Evolutionary conservation across 2,329 filamentous ascomycete genomes (phyloP).

Genomic region (Neonectria ditissima): DNA sequence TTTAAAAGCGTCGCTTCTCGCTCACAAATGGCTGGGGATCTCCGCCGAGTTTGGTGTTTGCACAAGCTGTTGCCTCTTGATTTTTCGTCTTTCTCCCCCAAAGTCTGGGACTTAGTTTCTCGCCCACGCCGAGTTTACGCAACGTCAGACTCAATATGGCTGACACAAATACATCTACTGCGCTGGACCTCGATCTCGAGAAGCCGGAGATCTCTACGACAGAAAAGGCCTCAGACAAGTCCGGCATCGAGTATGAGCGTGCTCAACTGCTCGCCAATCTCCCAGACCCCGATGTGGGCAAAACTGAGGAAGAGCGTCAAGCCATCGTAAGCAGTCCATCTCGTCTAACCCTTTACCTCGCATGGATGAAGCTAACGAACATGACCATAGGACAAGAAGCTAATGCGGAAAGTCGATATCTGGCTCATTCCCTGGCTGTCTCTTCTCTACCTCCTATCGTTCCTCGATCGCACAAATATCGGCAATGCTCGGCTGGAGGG

Average conservation of each 20-base stretch:
- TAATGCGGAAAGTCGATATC: conserved; percentile 68
- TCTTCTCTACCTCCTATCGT: conserved; percentile 67
- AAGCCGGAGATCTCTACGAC: not conserved
- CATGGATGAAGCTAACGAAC: not conserved
- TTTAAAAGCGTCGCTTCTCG: not conserved
- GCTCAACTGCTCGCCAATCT: conserved; percentile 45
- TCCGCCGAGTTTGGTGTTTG: not conserved
- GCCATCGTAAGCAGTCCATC: conserved; percentile 62
- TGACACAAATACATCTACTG: not conserved
- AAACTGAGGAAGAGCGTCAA: conserved; percentile 70
- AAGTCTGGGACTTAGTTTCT: not conserved
- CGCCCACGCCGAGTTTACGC: not conserved
- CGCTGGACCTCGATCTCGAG: not conserved
- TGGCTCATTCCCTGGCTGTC: conserved; percentile 69
- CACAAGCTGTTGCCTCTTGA: not conserved
- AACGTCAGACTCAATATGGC: not conserved
- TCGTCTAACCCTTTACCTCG: conserved; percentile 47
- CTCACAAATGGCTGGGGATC: not conserved
- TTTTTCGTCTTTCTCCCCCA: not conserved
- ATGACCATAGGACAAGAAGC: conserved; percentile 55
- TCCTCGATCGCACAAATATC: conserved; percentile 53
- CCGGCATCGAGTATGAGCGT: conserved; percentile 43
- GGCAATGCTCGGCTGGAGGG: conserved; percentile 62
- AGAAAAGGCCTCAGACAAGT: not conserved
- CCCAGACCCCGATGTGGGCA: conserved; percentile 63